Percentiles rank a stretch among this genome's conserved stretches.
These are phyloP conservation scores for Zygosaccharomyces rouxii DNA, from an alignment of 805 yeast genomes.

Conservation along the genomic window DNA sequence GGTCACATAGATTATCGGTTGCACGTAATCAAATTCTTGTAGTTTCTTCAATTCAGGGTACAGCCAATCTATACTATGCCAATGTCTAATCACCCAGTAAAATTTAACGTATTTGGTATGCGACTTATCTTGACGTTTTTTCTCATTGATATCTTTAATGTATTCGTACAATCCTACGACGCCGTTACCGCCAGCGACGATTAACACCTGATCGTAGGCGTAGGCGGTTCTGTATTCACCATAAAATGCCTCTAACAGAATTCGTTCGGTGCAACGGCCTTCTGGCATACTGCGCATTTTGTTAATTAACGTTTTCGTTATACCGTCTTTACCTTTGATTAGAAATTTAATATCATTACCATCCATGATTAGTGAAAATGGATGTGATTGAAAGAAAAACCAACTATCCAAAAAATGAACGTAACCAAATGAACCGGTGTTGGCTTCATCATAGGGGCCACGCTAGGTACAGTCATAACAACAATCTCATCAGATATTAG, in stretches of 20 bases:
- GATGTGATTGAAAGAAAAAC: constrained; percentile 52
- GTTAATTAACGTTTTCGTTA: constrained; percentile 42
- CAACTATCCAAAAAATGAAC: constrained; percentile 43
- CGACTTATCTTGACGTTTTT: constrained; percentile 10
- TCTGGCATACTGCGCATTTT: constrained; percentile 32
- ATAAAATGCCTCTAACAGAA: constrained; percentile 59
- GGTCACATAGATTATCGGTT: constrained; percentile 53
- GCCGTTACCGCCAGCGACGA: constrained; percentile 50
- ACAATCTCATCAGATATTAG: constrained; percentile 33
- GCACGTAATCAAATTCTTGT: constrained; percentile 12
- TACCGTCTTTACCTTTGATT: constrained; percentile 47
- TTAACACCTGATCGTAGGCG: constrained; percentile 35
- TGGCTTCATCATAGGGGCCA: constrained; percentile 36
- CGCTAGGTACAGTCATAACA: constrained; percentile 31
- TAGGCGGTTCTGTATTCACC: constrained; percentile 43
- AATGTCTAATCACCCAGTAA: constrained; percentile 60
- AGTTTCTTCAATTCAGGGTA: constrained; percentile 36
- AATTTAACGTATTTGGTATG: constrained; percentile 38
- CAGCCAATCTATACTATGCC: constrained; percentile 47
- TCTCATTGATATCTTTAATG: constrained; percentile 16
- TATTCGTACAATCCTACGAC: constrained; percentile 46
- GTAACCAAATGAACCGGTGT: constrained; percentile 52
- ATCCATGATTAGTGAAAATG: constrained; percentile 53
- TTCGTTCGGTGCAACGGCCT: constrained; percentile 35
- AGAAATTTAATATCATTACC: constrained; percentile 18